Evolutionary conservation across 176 grass and related monocot genomes (phyloP).

Genomic region (Carex scoparia): DNA sequence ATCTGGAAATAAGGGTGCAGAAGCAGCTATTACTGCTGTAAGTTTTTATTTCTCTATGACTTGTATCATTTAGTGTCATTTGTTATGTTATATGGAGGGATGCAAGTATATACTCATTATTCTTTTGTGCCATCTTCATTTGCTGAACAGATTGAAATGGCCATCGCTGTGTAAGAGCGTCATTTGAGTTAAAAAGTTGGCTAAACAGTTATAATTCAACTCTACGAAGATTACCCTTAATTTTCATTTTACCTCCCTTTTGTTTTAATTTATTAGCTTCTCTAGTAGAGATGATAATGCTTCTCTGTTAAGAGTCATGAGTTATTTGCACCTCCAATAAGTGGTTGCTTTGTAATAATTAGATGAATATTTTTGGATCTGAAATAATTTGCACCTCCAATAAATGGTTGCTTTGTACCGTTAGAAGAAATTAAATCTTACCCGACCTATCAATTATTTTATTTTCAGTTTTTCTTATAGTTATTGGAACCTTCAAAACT

Average conservation of each 20-base stretch:
- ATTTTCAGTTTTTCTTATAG: background rate
- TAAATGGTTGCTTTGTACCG: background rate
- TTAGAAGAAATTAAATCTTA: background rate
- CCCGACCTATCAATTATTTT: background rate
- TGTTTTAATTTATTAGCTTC: background rate
- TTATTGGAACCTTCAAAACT: background rate
- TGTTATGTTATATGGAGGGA: background rate
- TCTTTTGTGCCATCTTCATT: background rate
- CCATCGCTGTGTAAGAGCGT: constrained; percentile 58
- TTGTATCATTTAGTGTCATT: background rate
- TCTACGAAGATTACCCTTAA: background rate
- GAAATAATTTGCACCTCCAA: background rate
- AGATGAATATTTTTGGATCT: background rate
- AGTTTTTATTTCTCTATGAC: constrained; percentile 18
- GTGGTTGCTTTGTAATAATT: background rate
- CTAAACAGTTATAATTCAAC: background rate
- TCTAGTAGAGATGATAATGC: constrained; percentile 30
- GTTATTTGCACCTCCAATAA: constrained; percentile 11
- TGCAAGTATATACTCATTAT: background rate
- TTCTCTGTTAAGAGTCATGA: background rate
- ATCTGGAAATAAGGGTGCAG: constrained; percentile 94
- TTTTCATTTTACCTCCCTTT: background rate
- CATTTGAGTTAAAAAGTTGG: constrained; percentile 21
- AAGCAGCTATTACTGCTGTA: constrained; percentile 90
- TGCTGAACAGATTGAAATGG: constrained; percentile 83